Percentiles rank a stretch among this genome's conserved stretches.
Evolutionary conservation across 2,329 filamentous ascomycete species (phyloP).

Genomic region (Neocucurbitaria cava): DNA sequence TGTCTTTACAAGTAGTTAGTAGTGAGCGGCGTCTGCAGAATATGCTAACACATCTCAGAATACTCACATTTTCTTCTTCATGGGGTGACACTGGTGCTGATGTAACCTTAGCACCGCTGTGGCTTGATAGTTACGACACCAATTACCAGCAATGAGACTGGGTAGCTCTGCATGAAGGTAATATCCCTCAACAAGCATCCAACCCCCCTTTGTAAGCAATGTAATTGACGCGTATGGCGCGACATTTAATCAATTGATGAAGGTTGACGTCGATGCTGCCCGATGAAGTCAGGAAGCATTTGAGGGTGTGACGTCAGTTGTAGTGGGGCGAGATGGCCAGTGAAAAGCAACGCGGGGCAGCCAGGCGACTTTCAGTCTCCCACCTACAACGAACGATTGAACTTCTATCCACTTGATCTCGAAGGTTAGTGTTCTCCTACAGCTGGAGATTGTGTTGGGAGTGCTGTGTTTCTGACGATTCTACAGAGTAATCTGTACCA

Average conservation of each 20-base stretch:
- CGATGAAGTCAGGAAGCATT: conserved; percentile 16
- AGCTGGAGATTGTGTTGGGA: not conserved
- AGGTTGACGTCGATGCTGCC: conserved; percentile 35
- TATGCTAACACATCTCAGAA: no score
- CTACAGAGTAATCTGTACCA: not conserved
- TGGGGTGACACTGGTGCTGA: no score
- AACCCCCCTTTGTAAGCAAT: conserved; percentile 13
- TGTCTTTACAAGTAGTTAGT: no score
- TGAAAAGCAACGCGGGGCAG: conserved; percentile 15
- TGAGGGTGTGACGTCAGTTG: conserved; percentile 33
- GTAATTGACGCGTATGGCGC: conserved; percentile 7
- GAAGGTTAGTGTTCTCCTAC: not conserved
- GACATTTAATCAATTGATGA: conserved; percentile 18
- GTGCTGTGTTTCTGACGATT: not conserved
- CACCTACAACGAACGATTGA: not conserved
- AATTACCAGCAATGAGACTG: not conserved
- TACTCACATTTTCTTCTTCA: no score
- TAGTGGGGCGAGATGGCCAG: conserved; percentile 28
- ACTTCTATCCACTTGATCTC: not conserved
- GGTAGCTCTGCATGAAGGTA: not conserved
- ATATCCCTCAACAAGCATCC: not conserved
- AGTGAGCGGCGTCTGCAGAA: no score
- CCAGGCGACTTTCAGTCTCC: conserved; percentile 4
- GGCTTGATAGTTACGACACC: no score
- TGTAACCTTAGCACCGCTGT: no score